Base-by-base conservation (phyloP, 805 yeast genomes). In the Candida silvatica region DNA sequence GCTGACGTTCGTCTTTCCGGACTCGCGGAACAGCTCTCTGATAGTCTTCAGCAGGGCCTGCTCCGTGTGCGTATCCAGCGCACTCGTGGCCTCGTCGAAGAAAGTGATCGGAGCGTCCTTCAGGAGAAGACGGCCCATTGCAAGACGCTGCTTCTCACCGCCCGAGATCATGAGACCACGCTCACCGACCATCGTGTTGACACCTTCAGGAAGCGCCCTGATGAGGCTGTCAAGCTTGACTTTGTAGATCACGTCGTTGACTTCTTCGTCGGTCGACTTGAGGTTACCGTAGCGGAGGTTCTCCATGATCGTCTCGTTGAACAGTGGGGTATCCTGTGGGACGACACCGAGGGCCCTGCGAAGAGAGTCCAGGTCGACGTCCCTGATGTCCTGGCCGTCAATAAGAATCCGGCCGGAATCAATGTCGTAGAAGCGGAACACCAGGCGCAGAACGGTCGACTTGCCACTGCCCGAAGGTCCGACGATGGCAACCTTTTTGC, bases 111-210 rank as follows among this genome's bases (percentile, higher is more conserved):
- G 90, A 0, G 97, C 76, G 43, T 75, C 69, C 57, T 92, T 92
- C 46, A 92, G 61, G 29, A 92, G 58, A n/a, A 92, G 73, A 43
- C 98, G 69, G 1, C 97, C 92, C 44, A 92, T 86, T 0, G 98
- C 97, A 29, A 92, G 65, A 42, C 98, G 66, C 59, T 92, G 98
- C 55, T 92, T 88, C 56, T 92, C 98, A 41, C 98, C 98, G n/a
- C 98, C 98, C 18, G 96, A 86, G 31, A 92, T 88, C 98, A 92
- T 92, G 71, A 92, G 70, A n/a, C 98, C 98, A 52, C 94, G 67
- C 57, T 92, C 98, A 32, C 98, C 98, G 14, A 92, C 98, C 38
- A 84, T 66, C 0, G 97, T 92, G 20, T 80, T 65, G 27, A 72
- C 64, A 1, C 97, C 96, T 11, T 83, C 82, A 0, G 98, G 97